Evolutionary conservation across 768 basidiomycete species (phyloP).

Genomic region (Hericium alpestre): DNA sequence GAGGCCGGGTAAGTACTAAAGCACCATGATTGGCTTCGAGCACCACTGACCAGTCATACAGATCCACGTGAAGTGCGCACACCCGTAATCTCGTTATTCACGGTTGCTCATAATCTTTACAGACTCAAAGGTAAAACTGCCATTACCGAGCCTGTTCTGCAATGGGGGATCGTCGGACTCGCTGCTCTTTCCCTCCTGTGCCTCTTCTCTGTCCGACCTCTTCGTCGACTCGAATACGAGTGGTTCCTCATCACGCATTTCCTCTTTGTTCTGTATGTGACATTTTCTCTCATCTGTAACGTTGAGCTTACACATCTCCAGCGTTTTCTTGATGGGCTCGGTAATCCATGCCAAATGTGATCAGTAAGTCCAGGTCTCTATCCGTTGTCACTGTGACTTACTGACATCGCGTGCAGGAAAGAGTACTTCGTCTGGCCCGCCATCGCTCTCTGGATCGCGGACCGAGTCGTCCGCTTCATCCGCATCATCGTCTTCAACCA

Average conservation of each 20-base stretch:
- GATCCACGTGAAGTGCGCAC: neutral
- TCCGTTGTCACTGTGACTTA: neutral
- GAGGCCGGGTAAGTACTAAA: neutral
- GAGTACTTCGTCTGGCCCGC: constrained; percentile 35
- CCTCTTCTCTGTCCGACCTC: constrained; percentile 36
- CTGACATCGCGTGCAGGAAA: constrained; percentile 10
- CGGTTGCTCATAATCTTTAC: neutral
- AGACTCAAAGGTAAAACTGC: neutral
- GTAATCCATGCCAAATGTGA: constrained; percentile 19
- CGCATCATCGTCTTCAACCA: constrained; percentile 36
- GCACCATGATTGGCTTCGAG: neutral
- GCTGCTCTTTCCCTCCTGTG: constrained; percentile 30
- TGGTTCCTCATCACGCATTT: constrained; percentile 42
- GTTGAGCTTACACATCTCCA: constrained; percentile 13
- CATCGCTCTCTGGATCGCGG: constrained; percentile 44
- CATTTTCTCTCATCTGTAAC: neutral
- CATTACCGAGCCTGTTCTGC: constrained; percentile 15
- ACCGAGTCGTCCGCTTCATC: constrained; percentile 35
- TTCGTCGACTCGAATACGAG: constrained; percentile 40
- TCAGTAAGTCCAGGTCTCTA: constrained; percentile 13
- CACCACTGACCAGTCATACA: neutral
- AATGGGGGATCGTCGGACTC: constrained; percentile 26
- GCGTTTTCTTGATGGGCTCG: constrained; percentile 22
- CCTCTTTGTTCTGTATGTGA: constrained; percentile 25
- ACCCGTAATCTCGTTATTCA: neutral